Conservation (phyloP, 2,329 filamentous ascomycete genomes). For the Juglanconis oblonga region DNA sequence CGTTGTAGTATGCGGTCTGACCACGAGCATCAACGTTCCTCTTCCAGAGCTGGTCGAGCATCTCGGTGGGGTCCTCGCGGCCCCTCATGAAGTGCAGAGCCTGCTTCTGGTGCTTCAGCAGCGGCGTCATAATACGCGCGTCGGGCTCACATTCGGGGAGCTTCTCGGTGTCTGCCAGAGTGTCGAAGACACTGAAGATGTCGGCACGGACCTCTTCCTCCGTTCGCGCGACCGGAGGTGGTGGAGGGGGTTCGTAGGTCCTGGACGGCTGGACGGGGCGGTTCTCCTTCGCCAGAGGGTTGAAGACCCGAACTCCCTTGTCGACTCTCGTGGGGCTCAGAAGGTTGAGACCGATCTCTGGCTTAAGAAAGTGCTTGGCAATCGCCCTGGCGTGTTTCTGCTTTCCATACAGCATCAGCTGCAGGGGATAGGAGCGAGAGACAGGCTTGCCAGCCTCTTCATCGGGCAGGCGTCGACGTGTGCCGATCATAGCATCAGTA, state of each 20-base stretch:
- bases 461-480: slow-evolving; percentile 58
- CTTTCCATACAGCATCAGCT: slow-evolving; percentile 78
- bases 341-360: slow-evolving; percentile 64
- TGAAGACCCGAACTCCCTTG: slow-evolving; percentile 67
- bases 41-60: slow-evolving; percentile 74
- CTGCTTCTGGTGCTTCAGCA: slow-evolving; percentile 87
- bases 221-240: slow-evolving; percentile 51
- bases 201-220: slow-evolving; percentile 85
- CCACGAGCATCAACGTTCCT: slow-evolving; percentile 49
- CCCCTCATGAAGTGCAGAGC: slow-evolving; percentile 81
- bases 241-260: slow-evolving; percentile 30
- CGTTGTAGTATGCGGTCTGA: slow-evolving; percentile 68
- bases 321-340: slow-evolving; percentile 64
- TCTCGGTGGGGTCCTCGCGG: slow-evolving; percentile 66
- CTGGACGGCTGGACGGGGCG: slow-evolving; percentile 22
- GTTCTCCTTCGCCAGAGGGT: slow-evolving; percentile 65
- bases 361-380: slow-evolving; percentile 2
- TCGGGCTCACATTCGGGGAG: slow-evolving; percentile 71
- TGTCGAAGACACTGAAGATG: slow-evolving; percentile 84
- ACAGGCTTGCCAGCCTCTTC: slow-evolving; percentile 63
- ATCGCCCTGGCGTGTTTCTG: slow-evolving; percentile 55
- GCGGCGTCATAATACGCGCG: slow-evolving; percentile 57
- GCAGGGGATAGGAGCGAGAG: slow-evolving; percentile 61
- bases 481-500: slow-evolving; percentile 68
- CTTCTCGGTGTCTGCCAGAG: slow-evolving; percentile 70